Evolutionary conservation across 1,284 basidiomycete species (phyloP), one percentile per base, ranked within the genome.

Genomic region (Tilletia caries): DNA sequence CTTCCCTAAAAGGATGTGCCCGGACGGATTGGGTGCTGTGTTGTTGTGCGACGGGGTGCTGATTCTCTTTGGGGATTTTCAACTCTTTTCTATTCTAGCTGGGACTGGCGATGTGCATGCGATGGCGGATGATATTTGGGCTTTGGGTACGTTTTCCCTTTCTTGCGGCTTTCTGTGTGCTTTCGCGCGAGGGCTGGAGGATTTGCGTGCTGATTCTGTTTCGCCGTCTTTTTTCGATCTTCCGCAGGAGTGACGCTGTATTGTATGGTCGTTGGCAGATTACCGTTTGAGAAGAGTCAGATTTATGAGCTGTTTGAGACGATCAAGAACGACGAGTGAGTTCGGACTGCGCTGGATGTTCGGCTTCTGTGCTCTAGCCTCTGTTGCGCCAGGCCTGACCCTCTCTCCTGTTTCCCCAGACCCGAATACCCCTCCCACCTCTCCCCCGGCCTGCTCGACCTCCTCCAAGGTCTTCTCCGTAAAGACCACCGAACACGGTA

Each of bases 71-170:
- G n/a, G n/a, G n/a, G n/a, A n/a, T n/a, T n/a, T n/a, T n/a, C n/a
- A n/a, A n/a, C n/a, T n/a, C n/a, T n/a, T n/a, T n/a, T n/a, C n/a
- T n/a, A n/a, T n/a, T n/a, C n/a, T n/a, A 58, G 70, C 72, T 1
- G 77, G 75, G 5, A 79, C 75, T 23, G 70, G 72, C 15, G 76
- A 75, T 18, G 77, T 85, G 3, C 85, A 86, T 67, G 87, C 86
- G 8, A 86, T 83, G 67, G 82, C 85, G 0, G 85, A 86, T 41
- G 87, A 88, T 73, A 84, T 88, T 23, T 88, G 87, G 87, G 85
- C 86, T 0, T 80, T 87, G 1, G 86, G 86, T 85, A 13, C 34
- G 48, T 44, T n/a, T n/a, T n/a, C n/a, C n/a, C n/a, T n/a, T n/a
- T n/a, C n/a, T n/a, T n/a, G n/a, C n/a, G n/a, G n/a, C n/a, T n/a